These are phyloP conservation scores for Hypoxylon lienhwacheense DNA, from an alignment of 495 filamentous ascomycete genomes.

Conservation along the genomic window DNA sequence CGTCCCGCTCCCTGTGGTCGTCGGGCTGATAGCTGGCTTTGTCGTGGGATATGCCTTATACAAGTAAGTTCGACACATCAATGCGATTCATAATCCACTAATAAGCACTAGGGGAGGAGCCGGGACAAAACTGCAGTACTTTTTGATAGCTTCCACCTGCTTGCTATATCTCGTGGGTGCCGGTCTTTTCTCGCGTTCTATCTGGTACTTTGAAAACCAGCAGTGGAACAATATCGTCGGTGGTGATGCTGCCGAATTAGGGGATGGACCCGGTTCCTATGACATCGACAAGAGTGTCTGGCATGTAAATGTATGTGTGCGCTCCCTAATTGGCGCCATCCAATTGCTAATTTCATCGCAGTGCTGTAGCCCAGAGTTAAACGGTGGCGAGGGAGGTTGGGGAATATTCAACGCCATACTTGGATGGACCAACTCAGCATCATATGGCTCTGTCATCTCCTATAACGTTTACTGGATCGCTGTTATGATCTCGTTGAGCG, in stretches of 20 bases:
- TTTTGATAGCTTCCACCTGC: constrained; percentile 79
- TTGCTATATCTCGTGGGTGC: constrained; percentile 85
- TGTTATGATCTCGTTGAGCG: constrained; percentile 61
- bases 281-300: constrained; percentile 83
- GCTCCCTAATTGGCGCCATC: not conserved
- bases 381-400: constrained; percentile 82
- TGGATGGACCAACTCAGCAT: constrained; percentile 89
- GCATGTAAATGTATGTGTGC: constrained; percentile 78
- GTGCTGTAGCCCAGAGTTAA: constrained; percentile 74
- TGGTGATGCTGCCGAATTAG: constrained; percentile 72
- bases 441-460: constrained; percentile 77
- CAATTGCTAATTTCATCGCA: constrained; percentile 29
- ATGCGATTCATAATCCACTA: constrained; percentile 7
- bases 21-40: constrained; percentile 64
- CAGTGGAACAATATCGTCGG: constrained; percentile 69
- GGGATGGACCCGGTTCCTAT: constrained; percentile 82
- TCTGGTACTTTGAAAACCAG: constrained; percentile 71
- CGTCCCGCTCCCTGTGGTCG: constrained; percentile 72
- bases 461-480: constrained; percentile 89
- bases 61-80: constrained; percentile 56
- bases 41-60: constrained; percentile 73
- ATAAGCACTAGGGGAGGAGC: constrained; percentile 47
- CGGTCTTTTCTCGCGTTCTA: constrained; percentile 74
- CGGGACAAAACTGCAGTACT: constrained; percentile 69
- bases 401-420: constrained; percentile 83